phyloP scores from a whole-genome alignment of 345 rosid genomes.

The sweet orange (Citrus sinensis) region DVS_A1.0 CM039162.1:23286501-23287000 shows the following conservation, averaged over 20 bases:
- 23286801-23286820: not conserved
- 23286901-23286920: not conserved
- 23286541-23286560: slow-evolving; percentile 22
- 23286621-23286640: slow-evolving; percentile 79
- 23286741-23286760: slow-evolving; percentile 30
- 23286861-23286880: not conserved
- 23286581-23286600: slow-evolving; percentile 31
- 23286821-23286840: not conserved
- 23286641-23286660: slow-evolving; percentile 75
- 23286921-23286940: slow-evolving; percentile 14
- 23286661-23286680: slow-evolving; percentile 90
- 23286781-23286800: not conserved
- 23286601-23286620: slow-evolving; percentile 63
- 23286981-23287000: slow-evolving; percentile 13
- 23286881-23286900: not conserved
- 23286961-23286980: slow-evolving; percentile 9
- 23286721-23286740: slow-evolving; percentile 62
- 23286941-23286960: slow-evolving; percentile 30
- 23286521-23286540: slow-evolving; percentile 8
- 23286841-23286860: not conserved
- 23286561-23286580: slow-evolving; percentile 41
- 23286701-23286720: slow-evolving; percentile 40
- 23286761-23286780: not conserved
- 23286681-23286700: not conserved
- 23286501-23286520: slow-evolving; percentile 28